phyloP scores from a whole-genome alignment of 2,329 filamentous ascomycete genomes.

The Pyricularia pennisetigena region DNA sequence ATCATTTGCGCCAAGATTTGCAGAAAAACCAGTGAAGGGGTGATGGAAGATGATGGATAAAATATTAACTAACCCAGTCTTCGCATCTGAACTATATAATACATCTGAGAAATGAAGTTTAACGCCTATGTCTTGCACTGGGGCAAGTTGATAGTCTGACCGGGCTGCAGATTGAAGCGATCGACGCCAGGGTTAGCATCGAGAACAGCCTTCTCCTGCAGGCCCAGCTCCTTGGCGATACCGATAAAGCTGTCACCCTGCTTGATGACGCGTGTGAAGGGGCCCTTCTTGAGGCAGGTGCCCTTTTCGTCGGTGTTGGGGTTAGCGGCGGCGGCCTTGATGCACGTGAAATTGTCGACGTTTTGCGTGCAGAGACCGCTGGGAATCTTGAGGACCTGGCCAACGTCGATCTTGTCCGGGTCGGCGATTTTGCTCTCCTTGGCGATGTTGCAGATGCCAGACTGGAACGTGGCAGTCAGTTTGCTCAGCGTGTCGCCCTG shows the following conservation, averaged over 20 bases:
- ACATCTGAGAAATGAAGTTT: not conserved
- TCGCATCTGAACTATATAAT: not conserved
- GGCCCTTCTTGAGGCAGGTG: not conserved
- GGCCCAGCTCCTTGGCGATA: conserved; percentile 2
- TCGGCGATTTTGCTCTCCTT: not conserved
- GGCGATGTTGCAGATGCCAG: conserved; percentile 5
- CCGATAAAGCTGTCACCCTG: not conserved
- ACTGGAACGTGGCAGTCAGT: conserved; percentile 2
- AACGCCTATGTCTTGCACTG: not conserved
- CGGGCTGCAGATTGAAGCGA: not conserved
- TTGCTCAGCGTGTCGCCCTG: conserved; percentile 4
- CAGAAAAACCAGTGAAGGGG: no score
- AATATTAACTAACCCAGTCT: not conserved
- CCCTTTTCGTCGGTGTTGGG: not conserved
- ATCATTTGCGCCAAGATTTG: no score
- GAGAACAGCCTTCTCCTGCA: not conserved
- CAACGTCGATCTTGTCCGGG: not conserved
- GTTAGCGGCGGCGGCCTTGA: not conserved
- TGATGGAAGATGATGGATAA: not conserved
- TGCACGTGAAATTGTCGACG: conserved; percentile 2
- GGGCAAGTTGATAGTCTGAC: not conserved
- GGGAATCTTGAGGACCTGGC: conserved; percentile 1
- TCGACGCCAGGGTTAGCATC: not conserved
- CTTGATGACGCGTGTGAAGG: conserved; percentile 1
- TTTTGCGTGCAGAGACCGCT: not conserved